Evolutionary conservation across 371 early-diverging fungal genomes (phyloP), one percentile per base, ranked within the genome.

Genomic region (Nematocida ausubeli): DNA sequence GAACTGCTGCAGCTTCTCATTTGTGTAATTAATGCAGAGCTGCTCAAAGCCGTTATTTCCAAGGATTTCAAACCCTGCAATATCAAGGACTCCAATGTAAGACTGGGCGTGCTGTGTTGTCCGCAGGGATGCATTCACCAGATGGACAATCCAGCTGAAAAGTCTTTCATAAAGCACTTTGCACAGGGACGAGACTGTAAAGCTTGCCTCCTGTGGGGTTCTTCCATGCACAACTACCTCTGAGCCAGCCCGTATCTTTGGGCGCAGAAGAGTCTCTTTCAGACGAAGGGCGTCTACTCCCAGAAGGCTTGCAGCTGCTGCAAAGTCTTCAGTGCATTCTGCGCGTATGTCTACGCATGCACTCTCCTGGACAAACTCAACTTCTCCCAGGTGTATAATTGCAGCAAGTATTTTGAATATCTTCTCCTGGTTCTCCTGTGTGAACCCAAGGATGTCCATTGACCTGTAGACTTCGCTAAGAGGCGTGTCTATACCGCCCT

Each of bases 31-130:
- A 88, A 99, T 99, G 84, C 94, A 95, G 30, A 99, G 88, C 84
- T 99, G 98, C 85, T 99, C 99, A 88, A 98, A 98, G 81, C 91
- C 91, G 87, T 99, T 99, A 70, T 88, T 86, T 69, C 95, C 91
- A 81, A 96, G 95, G 62, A 98, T 97, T 86, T 99, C 99, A 87
- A 99, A 99, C 3, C 99, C 99, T 39, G 96, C 96, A 86, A 99
- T 99, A 89, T 99, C 99, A 24, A 99, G 86, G 5, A 99, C 95
- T 51, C 98, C 98, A 82, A 99, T 98, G 82, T 93, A 97, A 40
- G 88, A 87, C 40, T 86, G 83, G 32, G 84, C 69, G 0, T 89
- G 88, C 14, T 89, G 88, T 6, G n/a, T 78, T 0, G 66, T 22
- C 82, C 90, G 90, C 73, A 97, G 88, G 0, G 92, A 90, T 12